phyloP scores from a whole-genome alignment of 331 rosid genomes.

The Malus hybrid region DNA sequence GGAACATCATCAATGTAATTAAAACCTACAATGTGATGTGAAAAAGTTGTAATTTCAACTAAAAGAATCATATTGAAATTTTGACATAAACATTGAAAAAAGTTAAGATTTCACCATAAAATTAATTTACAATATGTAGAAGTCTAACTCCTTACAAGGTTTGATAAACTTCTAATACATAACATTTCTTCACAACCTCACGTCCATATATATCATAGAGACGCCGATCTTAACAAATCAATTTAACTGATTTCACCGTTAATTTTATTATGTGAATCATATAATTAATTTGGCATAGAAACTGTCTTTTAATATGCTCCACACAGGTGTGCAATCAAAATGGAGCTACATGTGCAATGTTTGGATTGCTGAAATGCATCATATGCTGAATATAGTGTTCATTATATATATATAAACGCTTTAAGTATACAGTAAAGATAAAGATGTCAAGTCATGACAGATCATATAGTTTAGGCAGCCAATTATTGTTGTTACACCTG shows the following conservation, averaged over 20 bases:
- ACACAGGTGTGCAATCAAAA: background rate
- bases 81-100: background rate
- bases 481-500: too few relatives aligned
- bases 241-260: too few relatives aligned
- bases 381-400: too few relatives aligned
- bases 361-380: background rate
- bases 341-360: background rate
- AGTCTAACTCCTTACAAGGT: background rate
- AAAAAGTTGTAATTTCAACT: background rate
- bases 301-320: background rate
- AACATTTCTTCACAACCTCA: too few relatives aligned
- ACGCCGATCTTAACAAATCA: background rate
- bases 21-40: background rate
- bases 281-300: background rate
- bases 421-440: too few relatives aligned
- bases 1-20: background rate
- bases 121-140: too few relatives aligned
- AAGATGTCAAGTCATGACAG: too few relatives aligned
- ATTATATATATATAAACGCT: too few relatives aligned
- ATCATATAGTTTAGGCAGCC: too few relatives aligned
- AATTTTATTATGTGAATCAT: background rate
- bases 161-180: too few relatives aligned
- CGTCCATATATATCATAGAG: background rate
- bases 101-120: too few relatives aligned
- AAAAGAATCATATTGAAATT: background rate